Evolutionary conservation across 768 basidiomycete genomes (phyloP).

Genomic region (Naganishia vaughanmartiniae): DNA sequence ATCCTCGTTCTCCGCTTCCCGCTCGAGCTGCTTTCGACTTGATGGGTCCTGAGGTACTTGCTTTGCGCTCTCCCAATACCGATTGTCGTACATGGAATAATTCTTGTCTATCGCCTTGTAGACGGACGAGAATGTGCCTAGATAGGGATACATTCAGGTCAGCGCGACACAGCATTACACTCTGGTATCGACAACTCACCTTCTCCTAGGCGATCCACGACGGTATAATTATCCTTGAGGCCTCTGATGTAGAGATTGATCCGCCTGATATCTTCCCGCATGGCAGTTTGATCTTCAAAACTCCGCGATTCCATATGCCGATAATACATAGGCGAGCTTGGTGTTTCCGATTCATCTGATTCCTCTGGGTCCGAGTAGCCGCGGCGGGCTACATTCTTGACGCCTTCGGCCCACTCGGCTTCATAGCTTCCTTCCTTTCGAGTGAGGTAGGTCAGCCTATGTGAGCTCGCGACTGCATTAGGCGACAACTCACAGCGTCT

Average conservation of each 20-base stretch:
- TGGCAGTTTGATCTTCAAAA: slow-evolving; percentile 67
- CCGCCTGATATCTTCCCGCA: slow-evolving; percentile 72
- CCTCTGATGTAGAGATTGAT: slow-evolving; percentile 66
- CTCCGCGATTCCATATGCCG: slow-evolving; percentile 48
- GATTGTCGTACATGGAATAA: slow-evolving; percentile 6
- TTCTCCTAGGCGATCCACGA: slow-evolving; percentile 88
- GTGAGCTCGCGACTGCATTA: neutral
- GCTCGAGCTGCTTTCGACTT: slow-evolving; percentile 3
- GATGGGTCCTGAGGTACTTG: neutral
- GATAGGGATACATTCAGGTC: neutral
- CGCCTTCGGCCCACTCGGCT: neutral
- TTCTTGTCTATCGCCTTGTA: slow-evolving; percentile 83
- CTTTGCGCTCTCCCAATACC: neutral
- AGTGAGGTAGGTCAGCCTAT: neutral
- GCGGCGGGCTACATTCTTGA: neutral
- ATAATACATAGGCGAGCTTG: slow-evolving; percentile 35
- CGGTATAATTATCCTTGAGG: slow-evolving; percentile 66
- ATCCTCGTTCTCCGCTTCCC: slow-evolving; percentile 52
- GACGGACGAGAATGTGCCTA: slow-evolving; percentile 96
- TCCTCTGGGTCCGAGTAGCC: neutral
- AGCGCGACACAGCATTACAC: neutral
- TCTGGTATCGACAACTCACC: slow-evolving; percentile 46
- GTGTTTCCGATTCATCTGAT: neutral
- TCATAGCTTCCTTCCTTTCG: neutral
- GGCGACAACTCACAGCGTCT: slow-evolving; percentile 2